These are phyloP conservation scores for Leccinum olivaceopallidum DNA, from an alignment of 768 basidiomycete genomes.

Conservation along the genomic window DNA sequence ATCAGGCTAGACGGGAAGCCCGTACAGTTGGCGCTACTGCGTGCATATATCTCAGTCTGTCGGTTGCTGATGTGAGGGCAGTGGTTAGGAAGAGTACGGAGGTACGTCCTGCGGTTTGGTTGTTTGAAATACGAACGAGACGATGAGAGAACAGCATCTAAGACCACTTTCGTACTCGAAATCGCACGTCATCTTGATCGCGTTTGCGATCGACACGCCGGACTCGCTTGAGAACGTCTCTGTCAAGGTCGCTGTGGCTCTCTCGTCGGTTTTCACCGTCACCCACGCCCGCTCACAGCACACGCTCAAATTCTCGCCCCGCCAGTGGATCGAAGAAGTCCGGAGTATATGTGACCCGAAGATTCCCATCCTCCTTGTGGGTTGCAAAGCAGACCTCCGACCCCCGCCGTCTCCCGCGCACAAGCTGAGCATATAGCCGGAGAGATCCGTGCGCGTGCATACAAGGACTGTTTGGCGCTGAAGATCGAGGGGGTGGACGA, in stretches of 20 bases:
- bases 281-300: too few relatives aligned
- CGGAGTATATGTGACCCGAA: conserved; percentile 91
- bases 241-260: conserved; percentile 62
- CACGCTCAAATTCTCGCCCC: neutral
- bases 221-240: conserved; percentile 96
- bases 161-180: conserved; percentile 97
- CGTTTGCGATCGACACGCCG: conserved; percentile 93
- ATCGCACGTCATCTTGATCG: conserved; percentile 98
- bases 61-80: conserved; percentile 31
- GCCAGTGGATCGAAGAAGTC: conserved; percentile 97
- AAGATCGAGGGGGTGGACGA: conserved; percentile 94
- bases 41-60: conserved; percentile 48
- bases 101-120: conserved; percentile 38
- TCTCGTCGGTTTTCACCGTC: too few relatives aligned
- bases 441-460: conserved; percentile 86
- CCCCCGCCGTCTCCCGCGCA: conserved; percentile 68
- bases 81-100: conserved; percentile 72
- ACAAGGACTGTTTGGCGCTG: conserved; percentile 92
- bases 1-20: conserved; percentile 97
- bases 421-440: conserved; percentile 82
- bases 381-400: conserved; percentile 93
- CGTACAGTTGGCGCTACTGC: conserved; percentile 96
- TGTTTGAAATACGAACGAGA: neutral
- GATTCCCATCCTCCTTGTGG: conserved; percentile 94
- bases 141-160: conserved; percentile 56